Percentiles rank a stretch among this genome's conserved stretches.
Conservation (phyloP, 805 yeast species). For the Cyberlindnera nakhonratchasimensis region DNA sequence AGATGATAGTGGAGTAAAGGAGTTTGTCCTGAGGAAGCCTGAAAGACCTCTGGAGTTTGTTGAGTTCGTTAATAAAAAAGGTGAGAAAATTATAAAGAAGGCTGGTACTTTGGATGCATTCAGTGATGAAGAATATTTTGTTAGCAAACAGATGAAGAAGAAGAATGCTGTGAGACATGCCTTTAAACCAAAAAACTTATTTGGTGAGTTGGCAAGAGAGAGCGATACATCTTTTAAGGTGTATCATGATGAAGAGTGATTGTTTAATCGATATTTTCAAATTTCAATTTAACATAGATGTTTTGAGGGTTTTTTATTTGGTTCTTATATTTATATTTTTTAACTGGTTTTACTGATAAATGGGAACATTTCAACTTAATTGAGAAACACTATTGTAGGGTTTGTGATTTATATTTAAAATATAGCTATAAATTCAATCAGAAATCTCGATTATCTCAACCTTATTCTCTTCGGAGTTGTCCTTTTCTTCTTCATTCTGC, state of each 20-base stretch:
- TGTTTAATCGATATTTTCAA: background rate
- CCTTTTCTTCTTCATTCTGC: slow-evolving; percentile 3
- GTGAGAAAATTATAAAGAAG: slow-evolving; percentile 27
- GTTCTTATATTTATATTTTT: no score
- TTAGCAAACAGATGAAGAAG: slow-evolving; percentile 1
- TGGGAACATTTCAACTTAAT: no score
- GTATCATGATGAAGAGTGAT: slow-evolving; percentile 4
- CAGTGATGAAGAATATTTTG: slow-evolving; percentile 7
- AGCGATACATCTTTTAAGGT: slow-evolving; percentile 4
- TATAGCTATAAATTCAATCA: background rate
- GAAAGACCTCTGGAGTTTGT: slow-evolving; percentile 21
- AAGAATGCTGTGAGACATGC: background rate
- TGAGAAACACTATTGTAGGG: background rate
- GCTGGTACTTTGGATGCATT: slow-evolving; percentile 11
- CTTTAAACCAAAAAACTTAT: slow-evolving; percentile 29
- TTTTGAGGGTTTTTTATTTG: no score
- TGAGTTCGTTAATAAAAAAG: slow-evolving; percentile 34
- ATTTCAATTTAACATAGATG: no score
- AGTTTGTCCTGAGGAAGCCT: slow-evolving; percentile 14
- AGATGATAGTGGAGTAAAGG: slow-evolving; percentile 6
- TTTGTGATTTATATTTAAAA: background rate
- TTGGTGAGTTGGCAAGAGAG: slow-evolving; percentile 16
- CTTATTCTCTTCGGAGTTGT: background rate
- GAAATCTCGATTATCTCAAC: background rate
- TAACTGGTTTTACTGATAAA: no score